A percentile compares a stretch with the other conserved stretches of the same genome.
phyloP scores from a whole-genome alignment of 2,329 filamentous ascomycete species.

The Diaporthe caulivora region DNA sequence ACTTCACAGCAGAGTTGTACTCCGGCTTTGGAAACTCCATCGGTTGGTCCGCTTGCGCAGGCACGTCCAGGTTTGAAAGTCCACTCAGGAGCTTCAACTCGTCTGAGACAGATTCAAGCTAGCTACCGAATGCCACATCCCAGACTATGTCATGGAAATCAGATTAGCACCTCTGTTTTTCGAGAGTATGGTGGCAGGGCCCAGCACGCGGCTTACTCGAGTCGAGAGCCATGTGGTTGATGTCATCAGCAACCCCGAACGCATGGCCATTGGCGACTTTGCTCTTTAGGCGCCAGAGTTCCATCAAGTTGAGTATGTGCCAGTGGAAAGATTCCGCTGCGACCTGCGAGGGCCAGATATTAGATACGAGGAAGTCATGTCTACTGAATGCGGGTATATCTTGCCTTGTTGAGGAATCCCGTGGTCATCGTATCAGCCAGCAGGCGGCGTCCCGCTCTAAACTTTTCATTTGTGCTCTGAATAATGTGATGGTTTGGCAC shows the following conservation, averaged over 20 bases:
- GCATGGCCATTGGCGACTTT: conserved; percentile 6
- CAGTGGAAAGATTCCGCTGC: conserved; percentile 31
- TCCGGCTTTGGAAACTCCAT: conserved; percentile 22
- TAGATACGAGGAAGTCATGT: background rate
- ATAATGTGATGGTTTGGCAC: conserved; percentile 34
- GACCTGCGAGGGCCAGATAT: conserved; percentile 7
- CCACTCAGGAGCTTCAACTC: conserved; percentile 16
- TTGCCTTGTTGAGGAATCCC: conserved; percentile 33
- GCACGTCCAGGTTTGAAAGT: background rate
- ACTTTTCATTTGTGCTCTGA: conserved; percentile 32
- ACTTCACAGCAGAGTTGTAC: conserved; percentile 18
- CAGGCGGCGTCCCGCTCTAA: conserved; percentile 31
- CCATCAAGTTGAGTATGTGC: conserved; percentile 27
- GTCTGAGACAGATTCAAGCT: conserved; percentile 3
- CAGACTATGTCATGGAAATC: background rate
- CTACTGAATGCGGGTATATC: background rate
- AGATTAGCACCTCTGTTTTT: background rate
- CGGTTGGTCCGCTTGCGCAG: background rate
- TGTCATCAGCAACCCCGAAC: conserved; percentile 18
- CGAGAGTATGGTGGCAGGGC: no score
- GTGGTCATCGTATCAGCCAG: conserved; percentile 34
- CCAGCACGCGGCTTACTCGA: conserved; percentile 11
- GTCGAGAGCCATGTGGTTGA: conserved; percentile 36
- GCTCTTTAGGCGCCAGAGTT: conserved; percentile 32
- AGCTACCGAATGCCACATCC: conserved; percentile 32